phyloP scores from a whole-genome alignment of 305 asterid species.

The Fraxinus xanthoxyloides region DNA sequence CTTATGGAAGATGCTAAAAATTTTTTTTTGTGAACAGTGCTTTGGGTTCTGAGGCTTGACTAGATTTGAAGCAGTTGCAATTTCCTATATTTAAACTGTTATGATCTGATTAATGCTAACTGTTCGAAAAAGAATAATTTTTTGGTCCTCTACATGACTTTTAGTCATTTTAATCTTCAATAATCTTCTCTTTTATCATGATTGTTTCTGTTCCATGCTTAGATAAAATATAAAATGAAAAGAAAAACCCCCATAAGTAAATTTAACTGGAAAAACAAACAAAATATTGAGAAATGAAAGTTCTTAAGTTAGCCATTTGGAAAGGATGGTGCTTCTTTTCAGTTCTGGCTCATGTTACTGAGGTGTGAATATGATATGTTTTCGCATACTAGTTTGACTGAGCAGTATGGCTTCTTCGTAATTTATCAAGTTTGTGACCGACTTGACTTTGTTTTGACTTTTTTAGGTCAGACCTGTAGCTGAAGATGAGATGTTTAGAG shows the following conservation, averaged over 20 bases:
- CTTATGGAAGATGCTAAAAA: not conserved
- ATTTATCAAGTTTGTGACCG: conserved; percentile 1
- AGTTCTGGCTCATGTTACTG: not conserved
- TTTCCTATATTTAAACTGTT: not conserved
- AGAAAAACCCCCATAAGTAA: not conserved
- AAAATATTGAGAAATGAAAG: not conserved
- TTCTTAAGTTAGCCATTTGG: not conserved
- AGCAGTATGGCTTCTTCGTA: conserved; percentile 2
- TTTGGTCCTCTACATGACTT: not conserved
- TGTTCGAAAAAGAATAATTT: not conserved
- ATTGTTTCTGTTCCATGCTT: not conserved
- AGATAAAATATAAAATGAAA: not conserved
- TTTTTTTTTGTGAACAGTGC: not conserved
- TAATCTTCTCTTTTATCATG: not conserved
- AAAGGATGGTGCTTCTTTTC: not conserved
- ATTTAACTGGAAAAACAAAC: not conserved
- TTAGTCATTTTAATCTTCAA: not conserved
- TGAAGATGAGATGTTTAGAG: conserved; percentile 98
- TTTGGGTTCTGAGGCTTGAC: not conserved
- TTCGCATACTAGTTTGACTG: conserved; percentile 1
- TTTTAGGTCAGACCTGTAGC: conserved; percentile 91
- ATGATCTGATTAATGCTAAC: not conserved
- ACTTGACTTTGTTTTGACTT: not conserved
- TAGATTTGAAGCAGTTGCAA: not conserved
- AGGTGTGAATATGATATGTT: not conserved